Evolutionary conservation across 108 stramenopile genomes (phyloP).

Genomic region (Pseudonitzschia multistriata): DNA sequence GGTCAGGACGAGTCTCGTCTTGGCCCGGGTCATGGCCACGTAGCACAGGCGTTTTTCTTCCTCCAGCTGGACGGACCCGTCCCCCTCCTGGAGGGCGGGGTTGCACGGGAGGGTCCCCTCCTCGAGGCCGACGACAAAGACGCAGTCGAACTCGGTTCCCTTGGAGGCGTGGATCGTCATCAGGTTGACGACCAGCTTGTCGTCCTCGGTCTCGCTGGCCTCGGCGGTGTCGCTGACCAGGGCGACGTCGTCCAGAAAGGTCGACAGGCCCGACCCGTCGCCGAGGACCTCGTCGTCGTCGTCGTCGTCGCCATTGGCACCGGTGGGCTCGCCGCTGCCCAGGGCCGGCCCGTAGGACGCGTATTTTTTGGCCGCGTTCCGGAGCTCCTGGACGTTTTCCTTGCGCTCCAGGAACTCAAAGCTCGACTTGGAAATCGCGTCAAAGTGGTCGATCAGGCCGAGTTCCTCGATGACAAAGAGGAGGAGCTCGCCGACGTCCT

Average conservation of each 20-base stretch:
- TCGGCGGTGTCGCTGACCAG: conserved; percentile 68
- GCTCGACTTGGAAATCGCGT: conserved; percentile 68
- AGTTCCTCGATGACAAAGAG: conserved; percentile 53
- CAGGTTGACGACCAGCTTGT: conserved; percentile 61
- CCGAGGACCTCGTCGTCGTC: conserved; percentile 29
- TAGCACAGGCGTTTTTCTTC: conserved; percentile 90
- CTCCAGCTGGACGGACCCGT: conserved; percentile 66
- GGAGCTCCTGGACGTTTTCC: conserved; percentile 66
- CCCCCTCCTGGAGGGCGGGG: conserved; percentile 45
- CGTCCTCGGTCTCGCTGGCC: conserved; percentile 33
- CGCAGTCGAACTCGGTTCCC: conserved; percentile 90
- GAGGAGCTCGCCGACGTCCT: conserved; percentile 48
- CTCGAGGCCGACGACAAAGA: conserved; percentile 86
- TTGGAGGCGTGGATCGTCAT: conserved; percentile 93
- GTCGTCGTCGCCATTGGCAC: not conserved
- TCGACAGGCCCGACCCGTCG: conserved; percentile 46
- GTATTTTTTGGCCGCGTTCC: conserved; percentile 60
- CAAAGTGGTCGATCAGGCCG: conserved; percentile 55
- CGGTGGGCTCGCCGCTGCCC: not conserved
- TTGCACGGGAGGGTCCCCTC: conserved; percentile 75
- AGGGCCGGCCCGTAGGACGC: conserved; percentile 52
- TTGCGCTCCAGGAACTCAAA: conserved; percentile 69
- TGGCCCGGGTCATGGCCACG: conserved; percentile 92
- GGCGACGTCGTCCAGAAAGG: conserved; percentile 79
- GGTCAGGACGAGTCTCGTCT: conserved; percentile 75